Evolutionary conservation across 768 basidiomycete genomes (phyloP), one percentile per base, ranked within the genome.

Genomic region (Lactarius hengduanensis): DNA sequence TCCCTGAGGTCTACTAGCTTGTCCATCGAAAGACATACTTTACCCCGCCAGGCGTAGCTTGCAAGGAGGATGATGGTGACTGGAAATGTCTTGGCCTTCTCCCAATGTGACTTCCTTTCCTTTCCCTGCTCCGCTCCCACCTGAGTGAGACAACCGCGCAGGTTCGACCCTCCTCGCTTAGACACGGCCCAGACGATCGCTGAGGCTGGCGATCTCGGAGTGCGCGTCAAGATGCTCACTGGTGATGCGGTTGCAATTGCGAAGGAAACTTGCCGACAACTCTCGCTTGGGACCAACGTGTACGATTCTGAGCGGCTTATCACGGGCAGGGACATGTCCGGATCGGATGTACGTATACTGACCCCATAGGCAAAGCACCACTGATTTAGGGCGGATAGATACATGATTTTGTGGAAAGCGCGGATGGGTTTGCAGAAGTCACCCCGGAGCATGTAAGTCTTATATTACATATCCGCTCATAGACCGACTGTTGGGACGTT

Each of bases 401-500:
- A 43, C 75, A 77, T 45, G 79, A 81, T 64, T 81, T 83, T 57
- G 78, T 82, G 58, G 80, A 82, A 73, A 78, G 76, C 28, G 82
- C 82, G 41, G 82, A 83, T 71, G 82, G 82, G 15, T 82, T 83
- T 71, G 82, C 80, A 13, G 82, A 81, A 61, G 82, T 83, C 22
- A 80, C 78, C 69, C 82, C 82, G 0, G 82, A 83, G 71, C 79
- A 81, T 72, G 79, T 76, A 64, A 67, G 75, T 57, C 20, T 62
- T 59, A 63, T 13, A 11, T 67, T 30, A 50, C 28, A 8, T 34
- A 50, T 22, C 26, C n/a, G 3, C 34, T 30, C 59, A 20, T 2
- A 3, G 45, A 22, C 20, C 9, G 7, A 20, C 26, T 45, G 11
- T 28, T 34, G 59, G 57, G 28, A 18, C 41, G 22, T 34, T 40